Percentiles rank a stretch among this genome's conserved stretches.
Evolutionary conservation across 2,329 filamentous ascomycete species (phyloP).

Genomic region (Thyridium curvatum): DNA sequence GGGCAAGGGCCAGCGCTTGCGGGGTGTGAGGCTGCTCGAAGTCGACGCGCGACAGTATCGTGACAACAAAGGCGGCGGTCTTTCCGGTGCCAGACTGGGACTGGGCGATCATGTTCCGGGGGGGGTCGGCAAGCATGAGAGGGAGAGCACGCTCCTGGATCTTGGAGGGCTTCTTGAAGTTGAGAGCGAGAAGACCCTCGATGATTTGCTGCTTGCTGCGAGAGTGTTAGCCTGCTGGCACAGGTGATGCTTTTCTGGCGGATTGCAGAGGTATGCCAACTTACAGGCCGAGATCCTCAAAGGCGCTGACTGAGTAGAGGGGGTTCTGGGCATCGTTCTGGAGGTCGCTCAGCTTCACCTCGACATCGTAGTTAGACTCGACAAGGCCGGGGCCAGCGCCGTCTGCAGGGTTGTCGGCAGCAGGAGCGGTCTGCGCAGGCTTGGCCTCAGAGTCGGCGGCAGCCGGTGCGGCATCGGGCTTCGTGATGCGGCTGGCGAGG

Average conservation of each 20-base stretch:
- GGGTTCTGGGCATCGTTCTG: slow-evolving; percentile 83
- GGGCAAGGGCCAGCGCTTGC: slow-evolving; percentile 84
- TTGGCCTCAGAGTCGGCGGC: no score
- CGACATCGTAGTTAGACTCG: slow-evolving; percentile 79
- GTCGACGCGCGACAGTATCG: slow-evolving; percentile 83
- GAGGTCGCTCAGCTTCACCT: slow-evolving; percentile 86
- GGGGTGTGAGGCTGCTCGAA: slow-evolving; percentile 60
- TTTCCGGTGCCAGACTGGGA: slow-evolving; percentile 99
- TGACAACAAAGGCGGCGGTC: slow-evolving; percentile 92
- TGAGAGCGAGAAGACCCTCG: slow-evolving; percentile 71
- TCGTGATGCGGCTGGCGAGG: slow-evolving; percentile 44
- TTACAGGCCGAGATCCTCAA: slow-evolving; percentile 81
- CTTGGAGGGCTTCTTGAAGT: slow-evolving; percentile 93
- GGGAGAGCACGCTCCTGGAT: slow-evolving; percentile 94
- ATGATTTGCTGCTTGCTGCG: slow-evolving; percentile 56
- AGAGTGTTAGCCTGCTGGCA: background rate
- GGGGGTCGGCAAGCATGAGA: slow-evolving; percentile 79
- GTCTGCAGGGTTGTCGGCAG: slow-evolving; percentile 21
- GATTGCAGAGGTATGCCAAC: slow-evolving; percentile 25
- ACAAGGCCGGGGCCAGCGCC: slow-evolving; percentile 44
- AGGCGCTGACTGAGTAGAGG: slow-evolving; percentile 76
- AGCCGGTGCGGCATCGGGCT: slow-evolving; percentile 25
- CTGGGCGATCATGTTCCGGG: slow-evolving; percentile 91
- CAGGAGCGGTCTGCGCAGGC: slow-evolving; percentile 11
- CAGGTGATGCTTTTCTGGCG: slow-evolving; percentile 8